Conservation (phyloP, 129 eudicot species). For the Heracleum sosnowskyi region DNA sequence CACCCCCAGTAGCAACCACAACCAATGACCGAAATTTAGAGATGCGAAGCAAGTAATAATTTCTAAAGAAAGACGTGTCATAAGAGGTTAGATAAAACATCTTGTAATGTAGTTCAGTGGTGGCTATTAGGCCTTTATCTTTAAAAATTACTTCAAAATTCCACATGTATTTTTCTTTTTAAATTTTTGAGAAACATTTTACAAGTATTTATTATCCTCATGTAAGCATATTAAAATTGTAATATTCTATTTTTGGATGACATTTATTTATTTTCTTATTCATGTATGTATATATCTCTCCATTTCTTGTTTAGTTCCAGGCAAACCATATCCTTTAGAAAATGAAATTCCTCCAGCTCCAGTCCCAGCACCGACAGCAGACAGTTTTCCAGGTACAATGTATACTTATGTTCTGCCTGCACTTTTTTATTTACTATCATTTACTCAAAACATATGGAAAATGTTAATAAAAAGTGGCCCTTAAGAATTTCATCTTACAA, state of each 20-base stretch:
- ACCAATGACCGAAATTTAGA: neutral
- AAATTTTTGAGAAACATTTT: neutral
- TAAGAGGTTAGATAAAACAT: neutral
- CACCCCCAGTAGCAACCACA: neutral
- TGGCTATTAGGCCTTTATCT: neutral
- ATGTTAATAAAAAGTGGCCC: neutral
- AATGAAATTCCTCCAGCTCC: conserved; percentile 45
- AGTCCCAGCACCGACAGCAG: conserved; percentile 52
- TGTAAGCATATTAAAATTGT: neutral
- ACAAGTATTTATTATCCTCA: neutral
- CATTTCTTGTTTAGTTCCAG: conserved; percentile 56
- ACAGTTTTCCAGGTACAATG: conserved; percentile 45
- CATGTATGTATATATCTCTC: neutral
- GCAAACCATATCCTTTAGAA: conserved; percentile 64
- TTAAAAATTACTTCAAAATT: neutral
- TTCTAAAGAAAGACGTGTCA: neutral
- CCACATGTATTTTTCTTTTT: neutral
- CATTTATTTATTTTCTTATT: neutral
- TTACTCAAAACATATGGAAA: neutral
- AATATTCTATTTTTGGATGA: neutral
- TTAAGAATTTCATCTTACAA: neutral
- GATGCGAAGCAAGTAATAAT: neutral
- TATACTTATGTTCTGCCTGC: neutral
- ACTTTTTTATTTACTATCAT: neutral
- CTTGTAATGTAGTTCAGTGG: neutral